Evolutionary conservation across 2,329 filamentous ascomycete species (phyloP).

Genomic region (Paramyrothecium sp.): DNA sequence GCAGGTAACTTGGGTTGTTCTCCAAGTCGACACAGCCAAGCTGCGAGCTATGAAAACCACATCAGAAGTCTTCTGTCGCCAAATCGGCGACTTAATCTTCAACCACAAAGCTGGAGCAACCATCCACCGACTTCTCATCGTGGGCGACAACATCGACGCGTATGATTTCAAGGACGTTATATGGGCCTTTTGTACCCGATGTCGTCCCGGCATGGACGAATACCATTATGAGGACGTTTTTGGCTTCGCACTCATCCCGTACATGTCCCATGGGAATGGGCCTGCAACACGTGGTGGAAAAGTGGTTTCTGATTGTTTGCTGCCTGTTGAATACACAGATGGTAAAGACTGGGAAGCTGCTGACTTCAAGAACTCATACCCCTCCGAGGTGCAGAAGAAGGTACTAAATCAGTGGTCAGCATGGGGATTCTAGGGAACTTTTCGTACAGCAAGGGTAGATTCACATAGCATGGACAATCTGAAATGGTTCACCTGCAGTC

Average conservation of each 20-base stretch:
- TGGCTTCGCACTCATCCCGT: constrained; percentile 44
- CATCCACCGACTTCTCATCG: constrained; percentile 42
- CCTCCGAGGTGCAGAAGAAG: constrained; percentile 35
- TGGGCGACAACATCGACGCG: constrained; percentile 49
- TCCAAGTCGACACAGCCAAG: constrained; percentile 57
- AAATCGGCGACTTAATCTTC: constrained; percentile 41
- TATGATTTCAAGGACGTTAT: constrained; percentile 44
- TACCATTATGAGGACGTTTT: constrained; percentile 40
- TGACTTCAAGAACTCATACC: constrained; percentile 32
- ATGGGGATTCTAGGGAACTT: constrained; percentile 26
- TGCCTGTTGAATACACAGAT: constrained; percentile 39
- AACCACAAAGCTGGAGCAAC: constrained; percentile 36
- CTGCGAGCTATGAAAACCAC: constrained; percentile 54
- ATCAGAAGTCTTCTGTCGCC: constrained; percentile 32
- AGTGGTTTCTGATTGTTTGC: constrained; percentile 41
- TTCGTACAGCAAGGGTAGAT: constrained; percentile 7
- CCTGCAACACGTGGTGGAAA: constrained; percentile 36
- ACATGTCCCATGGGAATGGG: constrained; percentile 40
- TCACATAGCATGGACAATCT: neutral
- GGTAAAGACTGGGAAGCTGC: constrained; percentile 28
- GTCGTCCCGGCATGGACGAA: constrained; percentile 42
- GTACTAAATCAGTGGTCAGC: constrained; percentile 31
- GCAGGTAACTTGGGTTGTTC: constrained; percentile 45
- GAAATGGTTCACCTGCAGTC: constrained; percentile 12
- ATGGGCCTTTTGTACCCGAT: constrained; percentile 48